Evolutionary conservation across 768 basidiomycete genomes (phyloP), one percentile per base, ranked within the genome.

Genomic region (Amanita phalloides): DNA sequence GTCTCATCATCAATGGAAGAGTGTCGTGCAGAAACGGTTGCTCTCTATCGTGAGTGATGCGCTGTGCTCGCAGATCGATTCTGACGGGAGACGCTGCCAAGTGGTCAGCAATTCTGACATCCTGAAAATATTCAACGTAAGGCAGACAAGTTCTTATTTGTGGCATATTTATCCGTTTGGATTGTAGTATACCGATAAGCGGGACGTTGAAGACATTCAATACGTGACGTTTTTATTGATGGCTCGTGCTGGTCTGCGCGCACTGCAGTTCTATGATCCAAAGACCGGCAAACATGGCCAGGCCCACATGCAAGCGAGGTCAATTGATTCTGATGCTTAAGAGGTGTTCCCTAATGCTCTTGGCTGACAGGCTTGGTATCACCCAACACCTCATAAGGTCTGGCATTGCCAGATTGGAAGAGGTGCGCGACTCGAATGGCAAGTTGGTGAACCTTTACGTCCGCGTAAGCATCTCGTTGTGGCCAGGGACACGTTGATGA

Each of bases 1-100:
- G 86, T 90, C 6, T 90, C 88, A 3, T 91, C 90, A 0, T 92
- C 90, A 1, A 80, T 92, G 79, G 91, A 93, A 66, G 90, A 93
- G 68, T 92, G 90, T 58, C 81, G 91, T n/a, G 90, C 90, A 7
- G 91, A 94, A 68, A 77, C 87, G 2, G 90, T 90, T 20, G 86
- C 86, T 0, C 70, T 93, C 38, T 92, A 80, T 68, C 74, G 89
- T 86, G 60, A 69, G 79, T 68, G 23, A 42, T 26, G 28, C 9
- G 36, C 6, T 35, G n/a, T 20, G 30, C 26, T 36, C 7, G 46
- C 13, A 33, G 33, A 37, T 32, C 46, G 10, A 33, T 39, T n/a
- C 30, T 53, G 53, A 21, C 49, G 44, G 25, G 41, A 47, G 35
- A 43, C 51, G 26, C 4, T 20, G 32, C 45, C 13, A 51, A 89